phyloP scores from a whole-genome alignment of 2,329 filamentous ascomycete genomes.

The Lecanosticta acicola region DNA sequence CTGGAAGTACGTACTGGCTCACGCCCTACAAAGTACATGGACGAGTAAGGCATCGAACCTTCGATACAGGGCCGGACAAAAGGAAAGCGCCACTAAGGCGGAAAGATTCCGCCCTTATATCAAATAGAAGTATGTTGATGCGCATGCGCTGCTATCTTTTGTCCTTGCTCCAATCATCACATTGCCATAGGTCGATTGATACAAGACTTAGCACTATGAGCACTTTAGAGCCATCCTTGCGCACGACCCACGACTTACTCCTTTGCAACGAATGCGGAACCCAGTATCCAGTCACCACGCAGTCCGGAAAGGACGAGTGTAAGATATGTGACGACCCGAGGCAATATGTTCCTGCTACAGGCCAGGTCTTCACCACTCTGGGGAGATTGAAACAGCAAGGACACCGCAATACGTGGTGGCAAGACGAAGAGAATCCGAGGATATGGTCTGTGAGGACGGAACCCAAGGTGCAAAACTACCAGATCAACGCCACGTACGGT shows the following conservation, averaged over 20 bases:
- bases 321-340: constrained; percentile 63
- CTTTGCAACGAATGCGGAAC: constrained; percentile 65
- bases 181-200: no score
- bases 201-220: no score
- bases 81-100: no score
- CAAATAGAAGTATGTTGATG: no score
- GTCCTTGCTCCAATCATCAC: no score
- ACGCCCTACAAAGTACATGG: no score
- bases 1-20: no score
- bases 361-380: constrained; percentile 63
- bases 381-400: constrained; percentile 24
- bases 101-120: no score
- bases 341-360: constrained; percentile 59
- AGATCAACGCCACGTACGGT: background rate
- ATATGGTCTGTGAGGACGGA: constrained; percentile 42
- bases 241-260: constrained; percentile 45
- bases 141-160: no score
- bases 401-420: constrained; percentile 52
- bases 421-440: constrained; percentile 41
- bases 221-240: no score
- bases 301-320: constrained; percentile 49
- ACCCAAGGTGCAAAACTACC: constrained; percentile 24
- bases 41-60: no score
- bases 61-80: no score
- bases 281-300: constrained; percentile 53